Evolutionary conservation across 2,329 filamentous ascomycete genomes (phyloP).

Genomic region (Sporothrix dimorphospora): DNA sequence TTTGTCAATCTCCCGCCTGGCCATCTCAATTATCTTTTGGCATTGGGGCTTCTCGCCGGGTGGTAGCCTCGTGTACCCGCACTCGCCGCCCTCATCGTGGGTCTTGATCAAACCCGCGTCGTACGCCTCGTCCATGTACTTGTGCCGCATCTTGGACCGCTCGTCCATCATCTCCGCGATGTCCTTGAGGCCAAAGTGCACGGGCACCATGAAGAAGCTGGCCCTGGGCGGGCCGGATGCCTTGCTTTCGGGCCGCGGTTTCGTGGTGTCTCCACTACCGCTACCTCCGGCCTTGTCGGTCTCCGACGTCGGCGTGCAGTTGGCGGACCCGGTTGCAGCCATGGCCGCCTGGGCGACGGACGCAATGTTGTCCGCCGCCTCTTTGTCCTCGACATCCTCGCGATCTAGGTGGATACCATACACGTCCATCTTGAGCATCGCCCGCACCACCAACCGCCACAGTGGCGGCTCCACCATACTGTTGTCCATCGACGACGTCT

Average conservation of each 20-base stretch:
- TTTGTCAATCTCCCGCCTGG: conserved; percentile 56
- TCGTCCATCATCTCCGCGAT: conserved; percentile 58
- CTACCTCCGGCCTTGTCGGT: not conserved
- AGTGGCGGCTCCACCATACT: conserved; percentile 53
- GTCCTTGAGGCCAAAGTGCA: conserved; percentile 57
- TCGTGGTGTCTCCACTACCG: not conserved
- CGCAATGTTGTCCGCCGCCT: not conserved
- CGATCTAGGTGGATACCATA: conserved; percentile 51
- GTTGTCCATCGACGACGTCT: conserved; percentile 44
- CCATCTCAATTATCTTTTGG: conserved; percentile 56
- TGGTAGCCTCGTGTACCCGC: conserved; percentile 40
- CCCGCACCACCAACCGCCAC: conserved; percentile 59
- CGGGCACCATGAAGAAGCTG: conserved; percentile 31
- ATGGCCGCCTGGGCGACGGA: not conserved
- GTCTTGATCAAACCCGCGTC: conserved; percentile 43
- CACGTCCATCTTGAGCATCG: conserved; percentile 59
- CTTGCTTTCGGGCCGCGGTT: not conserved
- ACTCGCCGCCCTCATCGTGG: conserved; percentile 30
- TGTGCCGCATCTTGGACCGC: conserved; percentile 53
- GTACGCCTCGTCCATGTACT: conserved; percentile 51
- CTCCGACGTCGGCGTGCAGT: not conserved
- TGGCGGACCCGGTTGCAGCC: not conserved
- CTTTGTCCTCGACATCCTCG: not conserved
- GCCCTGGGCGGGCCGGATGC: not conserved
- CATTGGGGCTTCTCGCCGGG: conserved; percentile 50